Evolutionary conservation across 148 eudicot species (phyloP).

Genomic region (Spergularia bocconei): DNA sequence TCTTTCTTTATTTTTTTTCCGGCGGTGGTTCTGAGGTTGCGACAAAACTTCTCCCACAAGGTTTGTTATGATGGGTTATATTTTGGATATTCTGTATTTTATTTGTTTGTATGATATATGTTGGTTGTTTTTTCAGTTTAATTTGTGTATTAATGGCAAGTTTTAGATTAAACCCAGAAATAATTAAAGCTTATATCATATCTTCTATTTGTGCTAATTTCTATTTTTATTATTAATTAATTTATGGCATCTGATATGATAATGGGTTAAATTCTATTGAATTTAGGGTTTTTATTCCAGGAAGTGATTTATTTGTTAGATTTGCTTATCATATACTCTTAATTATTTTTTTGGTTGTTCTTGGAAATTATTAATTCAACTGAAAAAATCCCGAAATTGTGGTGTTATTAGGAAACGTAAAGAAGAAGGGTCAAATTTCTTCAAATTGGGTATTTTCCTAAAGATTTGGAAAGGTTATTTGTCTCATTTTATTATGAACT

Average conservation of each 20-base stretch:
- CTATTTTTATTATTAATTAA: background rate
- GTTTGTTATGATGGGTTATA: constrained; percentile 9
- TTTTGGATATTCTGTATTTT: background rate
- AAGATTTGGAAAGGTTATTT: background rate
- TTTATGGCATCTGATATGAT: background rate
- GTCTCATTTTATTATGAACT: no score
- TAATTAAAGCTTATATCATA: background rate
- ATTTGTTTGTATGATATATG: background rate
- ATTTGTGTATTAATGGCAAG: constrained; percentile 7
- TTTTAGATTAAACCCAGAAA: constrained; percentile 18
- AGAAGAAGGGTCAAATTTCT: background rate
- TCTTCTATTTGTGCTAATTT: background rate
- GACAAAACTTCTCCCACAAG: background rate
- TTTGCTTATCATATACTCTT: background rate
- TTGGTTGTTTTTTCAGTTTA: constrained; percentile 10
- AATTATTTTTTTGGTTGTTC: background rate
- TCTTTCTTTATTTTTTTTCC: background rate
- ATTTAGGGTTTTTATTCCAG: constrained; percentile 15
- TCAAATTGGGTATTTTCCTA: background rate
- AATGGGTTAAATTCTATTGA: constrained; percentile 1
- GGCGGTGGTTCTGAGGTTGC: background rate
- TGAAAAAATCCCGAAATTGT: background rate
- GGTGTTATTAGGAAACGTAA: constrained; percentile 1
- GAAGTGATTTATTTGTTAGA: constrained; percentile 15
- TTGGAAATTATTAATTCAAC: background rate